phyloP scores from a whole-genome alignment of 2,329 filamentous ascomycete genomes.

The Pseudogymnoascus sp. region DNA sequence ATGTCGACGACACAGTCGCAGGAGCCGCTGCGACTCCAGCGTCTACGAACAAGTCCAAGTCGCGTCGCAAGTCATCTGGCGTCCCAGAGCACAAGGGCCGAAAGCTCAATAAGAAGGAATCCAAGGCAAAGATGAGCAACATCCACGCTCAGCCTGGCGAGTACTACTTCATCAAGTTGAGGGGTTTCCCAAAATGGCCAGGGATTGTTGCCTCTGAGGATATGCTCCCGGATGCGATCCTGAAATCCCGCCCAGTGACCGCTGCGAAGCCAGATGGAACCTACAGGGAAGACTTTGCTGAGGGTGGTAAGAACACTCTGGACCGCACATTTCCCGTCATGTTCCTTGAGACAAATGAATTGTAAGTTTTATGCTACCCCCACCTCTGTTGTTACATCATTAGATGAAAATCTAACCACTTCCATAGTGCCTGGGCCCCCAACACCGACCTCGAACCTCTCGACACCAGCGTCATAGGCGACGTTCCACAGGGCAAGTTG shows the following conservation, averaged over 20 bases:
- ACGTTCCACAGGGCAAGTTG: constrained; percentile 62
- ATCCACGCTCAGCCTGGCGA: constrained; percentile 83
- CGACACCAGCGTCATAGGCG: constrained; percentile 61
- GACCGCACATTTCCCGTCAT: constrained; percentile 90
- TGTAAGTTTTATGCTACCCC: constrained; percentile 52
- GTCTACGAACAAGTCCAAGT: constrained; percentile 40
- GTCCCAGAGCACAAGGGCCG: constrained; percentile 63
- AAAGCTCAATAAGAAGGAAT: constrained; percentile 80
- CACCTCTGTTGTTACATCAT: constrained; percentile 21
- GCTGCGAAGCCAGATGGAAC: constrained; percentile 75
- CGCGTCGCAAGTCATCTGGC: constrained; percentile 62
- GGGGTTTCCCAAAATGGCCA: constrained; percentile 92
- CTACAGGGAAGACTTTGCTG: constrained; percentile 77
- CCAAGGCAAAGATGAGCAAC: constrained; percentile 60
- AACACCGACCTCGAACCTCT: constrained; percentile 77
- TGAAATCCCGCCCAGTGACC: constrained; percentile 74
- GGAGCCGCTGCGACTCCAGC: constrained; percentile 30
- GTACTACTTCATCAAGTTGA: constrained; percentile 86
- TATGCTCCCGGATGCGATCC: constrained; percentile 75
- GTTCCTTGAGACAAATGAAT: constrained; percentile 93
- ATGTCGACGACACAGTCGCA: constrained; percentile 24
- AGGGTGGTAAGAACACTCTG: constrained; percentile 75
- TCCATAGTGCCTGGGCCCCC: constrained; percentile 73
- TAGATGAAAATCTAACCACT: constrained; percentile 13
- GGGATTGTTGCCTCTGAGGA: constrained; percentile 88